Evolutionary conservation across 1,284 basidiomycete species (phyloP).

Genomic region (Cutaneotrichosporon mucoides): DNA sequence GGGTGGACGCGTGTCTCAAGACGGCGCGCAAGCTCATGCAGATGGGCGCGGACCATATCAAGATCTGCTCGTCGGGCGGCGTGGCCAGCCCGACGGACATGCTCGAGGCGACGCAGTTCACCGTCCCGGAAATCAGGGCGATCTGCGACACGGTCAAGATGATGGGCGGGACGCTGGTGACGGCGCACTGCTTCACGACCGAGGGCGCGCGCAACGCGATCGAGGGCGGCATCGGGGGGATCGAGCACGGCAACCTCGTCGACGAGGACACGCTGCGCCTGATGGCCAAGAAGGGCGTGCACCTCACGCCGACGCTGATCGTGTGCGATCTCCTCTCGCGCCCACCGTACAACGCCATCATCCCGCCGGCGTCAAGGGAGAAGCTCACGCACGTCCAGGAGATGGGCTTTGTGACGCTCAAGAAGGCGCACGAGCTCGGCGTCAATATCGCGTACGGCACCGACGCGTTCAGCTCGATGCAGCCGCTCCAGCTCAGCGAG

Average conservation of each 20-base stretch:
- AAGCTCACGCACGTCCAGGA: slow-evolving; percentile 25
- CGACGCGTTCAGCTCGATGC: slow-evolving; percentile 28
- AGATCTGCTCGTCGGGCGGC: slow-evolving; percentile 52
- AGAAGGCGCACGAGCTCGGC: slow-evolving; percentile 29
- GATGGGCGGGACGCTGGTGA: slow-evolving; percentile 43
- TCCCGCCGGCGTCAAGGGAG: slow-evolving; percentile 22
- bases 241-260: slow-evolving; percentile 53
- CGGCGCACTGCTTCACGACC: slow-evolving; percentile 37
- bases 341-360: slow-evolving; percentile 25
- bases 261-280: slow-evolving; percentile 36
- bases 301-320: slow-evolving; percentile 53
- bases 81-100: slow-evolving; percentile 53
- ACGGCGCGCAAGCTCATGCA: slow-evolving; percentile 53
- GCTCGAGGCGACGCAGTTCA: slow-evolving; percentile 54
- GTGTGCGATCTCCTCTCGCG: slow-evolving; percentile 45
- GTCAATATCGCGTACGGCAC: slow-evolving; percentile 33
- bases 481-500: slow-evolving; percentile 29
- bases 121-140: slow-evolving; percentile 52
- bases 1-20: slow-evolving; percentile 50
- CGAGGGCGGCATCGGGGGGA: slow-evolving; percentile 46
- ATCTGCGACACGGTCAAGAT: slow-evolving; percentile 52
- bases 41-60: slow-evolving; percentile 52
- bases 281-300: slow-evolving; percentile 50
- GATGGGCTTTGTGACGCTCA: slow-evolving; percentile 24
- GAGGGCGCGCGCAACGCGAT: slow-evolving; percentile 37